Percentiles rank a stretch among this genome's conserved stretches.
These are phyloP conservation scores for Lentinula novae-zelandiae DNA, from an alignment of 1,284 basidiomycete genomes.

Conservation along the genomic window DNA sequence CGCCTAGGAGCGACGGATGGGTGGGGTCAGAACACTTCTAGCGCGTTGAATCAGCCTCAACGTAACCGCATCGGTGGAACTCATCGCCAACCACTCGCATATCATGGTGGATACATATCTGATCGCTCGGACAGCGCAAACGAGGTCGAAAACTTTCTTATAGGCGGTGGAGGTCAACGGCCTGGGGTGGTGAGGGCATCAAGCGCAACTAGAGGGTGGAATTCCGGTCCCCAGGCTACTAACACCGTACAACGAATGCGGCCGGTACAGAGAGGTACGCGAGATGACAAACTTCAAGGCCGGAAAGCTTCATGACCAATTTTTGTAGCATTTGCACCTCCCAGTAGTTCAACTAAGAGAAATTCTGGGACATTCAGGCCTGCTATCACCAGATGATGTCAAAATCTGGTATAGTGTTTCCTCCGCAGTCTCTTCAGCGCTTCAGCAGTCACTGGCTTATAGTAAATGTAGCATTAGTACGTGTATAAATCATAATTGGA, in stretches of 20 bases:
- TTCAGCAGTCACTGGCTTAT: neutral
- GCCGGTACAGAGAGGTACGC: slow-evolving; percentile 20
- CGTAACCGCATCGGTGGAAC: slow-evolving; percentile 26
- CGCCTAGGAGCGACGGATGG: slow-evolving; percentile 1
- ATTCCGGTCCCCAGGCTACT: slow-evolving; percentile 17
- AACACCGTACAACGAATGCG: slow-evolving; percentile 9
- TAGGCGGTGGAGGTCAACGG: slow-evolving; percentile 14
- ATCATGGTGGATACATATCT: slow-evolving; percentile 38
- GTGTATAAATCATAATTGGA: neutral
- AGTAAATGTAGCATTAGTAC: neutral
- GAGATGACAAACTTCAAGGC: slow-evolving; percentile 7
- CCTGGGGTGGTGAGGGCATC: slow-evolving; percentile 17
- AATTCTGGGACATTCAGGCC: slow-evolving; percentile 16
- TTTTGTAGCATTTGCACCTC: slow-evolving; percentile 14
- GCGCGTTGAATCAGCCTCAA: slow-evolving; percentile 21
- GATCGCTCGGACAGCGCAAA: slow-evolving; percentile 65
- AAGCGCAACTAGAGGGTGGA: slow-evolving; percentile 26
- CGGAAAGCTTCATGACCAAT: neutral
- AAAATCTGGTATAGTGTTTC: neutral
- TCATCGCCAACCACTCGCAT: slow-evolving; percentile 46
- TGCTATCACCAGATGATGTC: neutral
- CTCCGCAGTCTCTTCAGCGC: neutral
- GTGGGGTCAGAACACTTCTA: slow-evolving; percentile 1
- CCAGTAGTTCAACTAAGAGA: slow-evolving; percentile 8
- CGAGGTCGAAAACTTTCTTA: slow-evolving; percentile 64